Base-by-base conservation (phyloP, 1,284 basidiomycete species). In the Fomitopsis pinicola region DNA sequence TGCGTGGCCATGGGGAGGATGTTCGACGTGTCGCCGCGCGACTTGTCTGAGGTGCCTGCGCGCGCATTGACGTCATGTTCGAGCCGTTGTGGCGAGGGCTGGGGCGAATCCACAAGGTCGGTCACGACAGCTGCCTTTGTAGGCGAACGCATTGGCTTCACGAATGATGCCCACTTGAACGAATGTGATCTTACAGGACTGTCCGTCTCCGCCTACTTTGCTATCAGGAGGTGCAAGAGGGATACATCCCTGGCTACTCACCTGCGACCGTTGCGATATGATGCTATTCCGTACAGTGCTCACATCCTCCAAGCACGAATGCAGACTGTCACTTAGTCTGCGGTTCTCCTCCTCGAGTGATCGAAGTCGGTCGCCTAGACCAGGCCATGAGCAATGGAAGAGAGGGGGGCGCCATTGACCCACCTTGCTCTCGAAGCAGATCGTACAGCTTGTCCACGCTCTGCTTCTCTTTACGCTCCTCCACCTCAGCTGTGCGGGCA, bases 161-260 rank as follows among this genome's bases (percentile, higher is more conserved):
- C 82, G 64, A 84, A 91, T 60, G 86, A 82, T 1, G 88, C 88
- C 91, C 91, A 94, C 69, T 91, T 91, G 76, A 92, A 92, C 10
- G 91, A 92, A 28, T 85, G 83, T 67, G 89, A 88, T 60, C 90
- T 81, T 57, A 92, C 72, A 9, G 84, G 74, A 57, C 80, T 82
- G 44, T 83, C 80, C 22, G 87, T 85, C 69, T 86, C 77, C 8
- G 55, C 61, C 71, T 69, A 57, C 36, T 3, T 5, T 3, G 5
- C 12, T 19, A 30, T 60, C 5, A 53, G 36, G 28, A 3, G 26
- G 17, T 5, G 22, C 35, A 22, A 53, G 33, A 58, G 17, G 50
- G 15, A 42, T 17, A n/a, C 14, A 28, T 42, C 26, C n/a, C 4
- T 42, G 35, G 35, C 30, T 38, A 54, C 67, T 40, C 74, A 68